Evolutionary conservation across 176 grass and related monocot species (phyloP), one percentile per base, ranked within the genome.

Genomic region (Dendrocalamus sinicus): DNA sequence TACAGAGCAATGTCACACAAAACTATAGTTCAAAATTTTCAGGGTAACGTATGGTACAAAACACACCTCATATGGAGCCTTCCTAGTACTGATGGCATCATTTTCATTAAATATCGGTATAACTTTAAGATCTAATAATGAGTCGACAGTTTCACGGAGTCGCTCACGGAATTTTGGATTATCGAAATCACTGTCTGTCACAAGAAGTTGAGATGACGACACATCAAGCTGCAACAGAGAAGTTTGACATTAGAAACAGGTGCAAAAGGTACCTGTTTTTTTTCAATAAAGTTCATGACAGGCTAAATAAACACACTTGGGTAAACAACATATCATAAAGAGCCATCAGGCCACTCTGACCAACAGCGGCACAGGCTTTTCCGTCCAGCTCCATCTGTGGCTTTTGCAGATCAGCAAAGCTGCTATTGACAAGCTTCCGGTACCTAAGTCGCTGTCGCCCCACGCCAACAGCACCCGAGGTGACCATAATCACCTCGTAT

Each of bases 21-120:
- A 60, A 81, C 24, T 16, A 1, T 0, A 7, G 9, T 52, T 75
- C n/a, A 64, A 86, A 54, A 44, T 37, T 47, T 69, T 62, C 9
- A 4, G 41, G 44, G 46, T 50, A 52, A 64, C 51, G 13, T 16
- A 89, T 85, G 72, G 67, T 16, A 88, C 44, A 75, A 26, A 77
- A 54, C 74, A 12, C 64, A 98, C 96, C 93, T 99, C 96, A 77
- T 99, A 99, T 82, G 96, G 96, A 92, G 96, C 96, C 78, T 86
- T 99, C 55, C 96, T 89, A 35, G 96, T 99, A 78, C 96, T 99
- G 80, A 99, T 87, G 15, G 96, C 91, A 86, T 99, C 96, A 91
- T 99, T 99, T 78, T 99, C 96, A 66, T 99, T 99, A 81, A 99
- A 99, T 75, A 99, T 81, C 14, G 96, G 96, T 86, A 99, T 79